Percentiles rank a stretch among this genome's conserved stretches.
Conservation (phyloP, 345 rosid genomes). For the Syzygium grande region DNA sequence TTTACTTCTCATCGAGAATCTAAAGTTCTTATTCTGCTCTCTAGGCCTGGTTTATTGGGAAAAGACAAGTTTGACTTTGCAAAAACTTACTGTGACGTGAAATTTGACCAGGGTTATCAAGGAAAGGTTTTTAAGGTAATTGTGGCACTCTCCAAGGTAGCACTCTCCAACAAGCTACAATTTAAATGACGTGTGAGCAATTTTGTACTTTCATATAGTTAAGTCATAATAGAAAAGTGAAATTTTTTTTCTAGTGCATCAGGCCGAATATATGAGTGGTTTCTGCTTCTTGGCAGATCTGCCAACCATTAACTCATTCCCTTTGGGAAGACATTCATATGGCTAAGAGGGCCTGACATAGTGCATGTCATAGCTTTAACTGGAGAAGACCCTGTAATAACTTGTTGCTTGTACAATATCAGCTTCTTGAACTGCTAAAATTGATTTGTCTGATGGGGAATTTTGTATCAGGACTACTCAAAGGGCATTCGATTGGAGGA, state of each 20-base stretch:
- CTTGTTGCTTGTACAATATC: background rate
- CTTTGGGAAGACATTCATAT: background rate
- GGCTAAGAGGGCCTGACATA: background rate
- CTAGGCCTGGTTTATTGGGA: conserved; percentile 97
- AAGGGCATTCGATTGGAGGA: conserved; percentile 91
- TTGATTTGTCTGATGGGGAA: conserved; percentile 4
- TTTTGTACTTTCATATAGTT: background rate
- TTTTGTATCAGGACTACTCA: conserved; percentile 66
- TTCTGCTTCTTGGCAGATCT: background rate
- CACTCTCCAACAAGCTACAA: background rate
- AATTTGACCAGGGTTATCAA: conserved; percentile 31
- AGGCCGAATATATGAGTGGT: background rate
- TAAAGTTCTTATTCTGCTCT: conserved; percentile 1
- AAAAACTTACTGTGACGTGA: conserved; percentile 73
- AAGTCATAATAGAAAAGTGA: background rate
- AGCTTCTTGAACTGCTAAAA: background rate
- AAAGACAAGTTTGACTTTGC: conserved; percentile 83
- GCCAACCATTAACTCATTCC: background rate
- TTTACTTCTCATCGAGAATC: conserved; percentile 8
- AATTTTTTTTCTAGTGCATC: background rate
- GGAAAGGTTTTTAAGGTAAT: conserved; percentile 75
- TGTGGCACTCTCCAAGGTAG: background rate
- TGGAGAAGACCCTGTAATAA: background rate
- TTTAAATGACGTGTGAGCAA: background rate
- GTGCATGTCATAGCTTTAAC: background rate